A percentile compares a stretch with the other conserved stretches of the same genome.
Evolutionary conservation across 1,139 yeast genomes (phyloP).

Genomic region (Sugiyamaella novakii): DNA sequence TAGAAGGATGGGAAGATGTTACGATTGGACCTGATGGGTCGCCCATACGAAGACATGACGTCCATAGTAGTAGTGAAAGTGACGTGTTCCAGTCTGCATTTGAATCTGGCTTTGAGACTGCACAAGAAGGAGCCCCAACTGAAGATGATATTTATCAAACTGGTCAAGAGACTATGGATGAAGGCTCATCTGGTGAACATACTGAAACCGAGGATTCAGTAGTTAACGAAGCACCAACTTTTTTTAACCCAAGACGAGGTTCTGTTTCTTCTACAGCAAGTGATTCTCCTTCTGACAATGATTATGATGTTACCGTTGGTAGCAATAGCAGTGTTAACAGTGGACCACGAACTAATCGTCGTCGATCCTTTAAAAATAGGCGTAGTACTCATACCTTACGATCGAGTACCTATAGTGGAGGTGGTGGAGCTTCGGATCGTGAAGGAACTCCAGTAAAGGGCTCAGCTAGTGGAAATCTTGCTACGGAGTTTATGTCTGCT

Average conservation of each 20-base stretch:
- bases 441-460: constrained; percentile 29
- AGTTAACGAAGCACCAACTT: constrained; percentile 14
- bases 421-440: constrained; percentile 20
- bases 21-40: neutral
- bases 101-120: constrained; percentile 40
- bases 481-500: constrained; percentile 40
- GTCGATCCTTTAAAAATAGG: constrained; percentile 22
- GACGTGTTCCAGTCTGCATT: constrained; percentile 32
- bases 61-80: constrained; percentile 31
- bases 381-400: constrained; percentile 25
- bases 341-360: constrained; percentile 15
- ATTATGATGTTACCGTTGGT: constrained; percentile 18
- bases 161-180: constrained; percentile 39
- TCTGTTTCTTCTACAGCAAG: constrained; percentile 17
- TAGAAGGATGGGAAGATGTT: constrained; percentile 35
- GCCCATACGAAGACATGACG: neutral
- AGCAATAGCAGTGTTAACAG: constrained; percentile 5
- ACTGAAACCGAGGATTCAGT: constrained; percentile 45
- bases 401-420: constrained; percentile 18
- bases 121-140: constrained; percentile 38
- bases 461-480: constrained; percentile 27
- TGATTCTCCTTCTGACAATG: constrained; percentile 15
- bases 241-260: constrained; percentile 20
- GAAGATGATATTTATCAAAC: constrained; percentile 42
- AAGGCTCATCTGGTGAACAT: constrained; percentile 34